Evolutionary conservation across 352 stramenopile genomes (phyloP), one percentile per base, ranked within the genome.

Genomic region (Plasmopara muralis): DNA sequence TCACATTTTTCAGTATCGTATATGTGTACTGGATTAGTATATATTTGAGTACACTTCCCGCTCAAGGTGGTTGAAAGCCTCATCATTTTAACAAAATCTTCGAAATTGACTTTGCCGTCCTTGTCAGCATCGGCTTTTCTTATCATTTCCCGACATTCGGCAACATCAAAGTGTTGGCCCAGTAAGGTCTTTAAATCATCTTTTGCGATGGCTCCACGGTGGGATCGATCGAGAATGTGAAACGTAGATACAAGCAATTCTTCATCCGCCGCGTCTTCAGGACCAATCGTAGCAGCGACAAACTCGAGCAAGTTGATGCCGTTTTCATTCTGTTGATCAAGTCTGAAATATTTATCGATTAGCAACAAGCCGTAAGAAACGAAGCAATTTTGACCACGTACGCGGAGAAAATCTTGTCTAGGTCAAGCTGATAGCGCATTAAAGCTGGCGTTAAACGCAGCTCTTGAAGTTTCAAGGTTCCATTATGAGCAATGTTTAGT

Each of bases 291-390:
- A 0, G 81, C 81, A 13, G 81, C 77, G 13, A 91, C 74, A 55
- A 91, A 91, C 55, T 91, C 81, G 6, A 91, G 62, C 25, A 91
- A 46, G 42, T 87, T 91, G 30, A 91, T 69, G 7, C 80, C 76
- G 30, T 83, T 83, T 7, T 85, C 78, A 25, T 85, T 69, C 45
- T 89, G 74, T 45, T 88, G 75, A 35, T 91, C 74, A 9, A 91
- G 70, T 5, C 80, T 90, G 20, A 0, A 48, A 28, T 29, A 25
- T 28, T 33, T 2, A 10, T 2, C 6, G 31, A 25, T 35, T 35
- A 35, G 31, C 6, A 5, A 8, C 31, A 35, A 35, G 10, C 31
- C 18, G 18, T 12, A 43, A 43, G 18, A 43, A 29, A 29, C 6
- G 0, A 13, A 43, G 10, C 10, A 25, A 18, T 16, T 43, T 8